Base-by-base conservation (phyloP, 2,329 filamentous ascomycete species). In the Apiospora arundinis region DNA sequence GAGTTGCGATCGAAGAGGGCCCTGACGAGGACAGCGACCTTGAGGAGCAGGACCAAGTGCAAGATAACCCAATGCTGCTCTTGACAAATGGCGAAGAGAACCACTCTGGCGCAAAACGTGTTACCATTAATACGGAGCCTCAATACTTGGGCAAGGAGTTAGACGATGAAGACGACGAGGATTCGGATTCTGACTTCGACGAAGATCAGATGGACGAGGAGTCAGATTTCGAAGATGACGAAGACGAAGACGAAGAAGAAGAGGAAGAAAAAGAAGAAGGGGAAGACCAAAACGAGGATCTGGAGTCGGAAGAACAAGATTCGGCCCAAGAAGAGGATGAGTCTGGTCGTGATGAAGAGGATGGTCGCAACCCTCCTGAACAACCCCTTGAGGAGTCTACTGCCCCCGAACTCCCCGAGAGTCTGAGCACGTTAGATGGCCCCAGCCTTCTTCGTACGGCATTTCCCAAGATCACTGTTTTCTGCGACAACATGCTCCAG, bases 1-100 rank as follows among this genome's bases (percentile, higher is more conserved):
- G 90, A 75, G 76, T 92, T 75, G 80, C 80, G 9, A 4, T 45
- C n/a, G 65, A 67, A 11, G 65, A 67, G 42, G 80, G 83, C 70
- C 16, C 32, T 5, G 32, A 21, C 9, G 56, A 63, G 18, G 56
- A 63, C 21, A 63, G 56, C 21, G 77, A 79, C 45, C 78, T 79
- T 23, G 80, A 82, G 48, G 75, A 79, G 4, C 76, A 79, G 3
- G 71, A 70, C 16, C 72, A 79, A 4, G 71, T 70, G 12, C 72
- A 78, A 52, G 74, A 67, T 6, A 32, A 2, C 49, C 78, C 37
- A 73, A 78, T 74, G 70, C 76, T 81, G 25, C 74, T 82, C 21
- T 73, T 84, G n/a, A 80, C 82, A 4, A 75, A 78, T 60, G 73
- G 80, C 45, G 71, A 82, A 32, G 63, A 68, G 32, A 49, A 25